A percentile compares a stretch with the other conserved stretches of the same genome.
Conservation (phyloP, 176 grass and related monocot genomes). For the Triticum aestivum region DNA sequence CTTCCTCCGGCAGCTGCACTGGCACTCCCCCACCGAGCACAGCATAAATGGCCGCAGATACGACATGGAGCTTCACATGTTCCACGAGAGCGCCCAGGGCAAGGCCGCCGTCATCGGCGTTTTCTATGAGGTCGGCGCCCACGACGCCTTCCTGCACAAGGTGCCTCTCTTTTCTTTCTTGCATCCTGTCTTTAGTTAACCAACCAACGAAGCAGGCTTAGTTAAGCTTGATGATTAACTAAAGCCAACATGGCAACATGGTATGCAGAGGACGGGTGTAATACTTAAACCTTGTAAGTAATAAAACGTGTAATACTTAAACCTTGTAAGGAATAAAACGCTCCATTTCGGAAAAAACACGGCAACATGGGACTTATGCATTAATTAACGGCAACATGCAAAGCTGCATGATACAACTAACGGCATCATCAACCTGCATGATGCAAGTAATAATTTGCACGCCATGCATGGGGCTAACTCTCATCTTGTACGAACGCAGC, state of each 20-base stretch:
- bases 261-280: too few species aligned
- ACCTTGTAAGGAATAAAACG: too few species aligned
- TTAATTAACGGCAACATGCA: not conserved
- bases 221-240: not conserved
- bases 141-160: constrained; percentile 45
- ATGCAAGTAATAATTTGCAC: too few species aligned
- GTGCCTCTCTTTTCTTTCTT: not conserved
- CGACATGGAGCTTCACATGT: constrained; percentile 68
- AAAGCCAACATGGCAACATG: not conserved
- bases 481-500: not conserved
- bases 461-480: not conserved
- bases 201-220: not conserved
- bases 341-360: not conserved
- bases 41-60: constrained; percentile 54
- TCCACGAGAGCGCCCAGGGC: constrained; percentile 45
- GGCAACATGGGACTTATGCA: not conserved
- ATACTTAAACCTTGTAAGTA: not conserved
- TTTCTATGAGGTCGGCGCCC: constrained; percentile 42
- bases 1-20: constrained; percentile 58
- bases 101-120: constrained; percentile 50
- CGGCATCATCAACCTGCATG: too few species aligned
- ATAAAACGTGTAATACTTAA: too few species aligned
- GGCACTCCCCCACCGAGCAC: constrained; percentile 84
- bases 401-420: too few species aligned
- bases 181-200: not conserved